Percentiles rank a stretch among this genome's conserved stretches.
Evolutionary conservation across 768 basidiomycete genomes (phyloP).

Genomic region (Harrya chromipes): DNA sequence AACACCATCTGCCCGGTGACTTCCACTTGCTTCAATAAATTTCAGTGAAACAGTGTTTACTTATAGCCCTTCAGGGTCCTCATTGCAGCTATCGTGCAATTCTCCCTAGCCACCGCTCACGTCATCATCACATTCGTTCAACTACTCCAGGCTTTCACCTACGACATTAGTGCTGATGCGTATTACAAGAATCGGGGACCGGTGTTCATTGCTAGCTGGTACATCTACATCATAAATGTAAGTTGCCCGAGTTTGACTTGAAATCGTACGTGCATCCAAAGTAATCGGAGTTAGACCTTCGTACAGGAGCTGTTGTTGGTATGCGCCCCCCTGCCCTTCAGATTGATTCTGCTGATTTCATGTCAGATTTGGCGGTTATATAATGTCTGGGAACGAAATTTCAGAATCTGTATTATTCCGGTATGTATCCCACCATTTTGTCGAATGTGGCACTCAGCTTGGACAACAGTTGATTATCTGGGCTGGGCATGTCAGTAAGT

Average conservation of each 20-base stretch:
- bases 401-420: slow-evolving; percentile 12
- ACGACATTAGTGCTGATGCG: neutral
- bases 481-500: slow-evolving; percentile 17
- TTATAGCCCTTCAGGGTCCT: slow-evolving; percentile 8
- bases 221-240: slow-evolving; percentile 20
- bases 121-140: slow-evolving; percentile 11
- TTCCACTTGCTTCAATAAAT: neutral
- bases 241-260: neutral
- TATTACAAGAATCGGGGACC: slow-evolving; percentile 9
- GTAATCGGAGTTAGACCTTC: slow-evolving; percentile 7
- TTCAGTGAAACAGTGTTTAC: no score
- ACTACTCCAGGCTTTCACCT: slow-evolving; percentile 14
- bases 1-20: slow-evolving; percentile 7
- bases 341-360: neutral
- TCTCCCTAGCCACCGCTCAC: slow-evolving; percentile 15
- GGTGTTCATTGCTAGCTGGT: slow-evolving; percentile 13
- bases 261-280: neutral
- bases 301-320: slow-evolving; percentile 20
- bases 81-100: slow-evolving; percentile 13
- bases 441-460: neutral
- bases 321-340: neutral
- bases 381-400: slow-evolving; percentile 11
- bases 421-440: slow-evolving; percentile 3
- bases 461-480: slow-evolving; percentile 12
- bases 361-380: slow-evolving; percentile 24